Percentiles rank a stretch among this genome's conserved stretches.
phyloP scores from a whole-genome alignment of 495 filamentous ascomycete species.

The Poronia punctata region DNA sequence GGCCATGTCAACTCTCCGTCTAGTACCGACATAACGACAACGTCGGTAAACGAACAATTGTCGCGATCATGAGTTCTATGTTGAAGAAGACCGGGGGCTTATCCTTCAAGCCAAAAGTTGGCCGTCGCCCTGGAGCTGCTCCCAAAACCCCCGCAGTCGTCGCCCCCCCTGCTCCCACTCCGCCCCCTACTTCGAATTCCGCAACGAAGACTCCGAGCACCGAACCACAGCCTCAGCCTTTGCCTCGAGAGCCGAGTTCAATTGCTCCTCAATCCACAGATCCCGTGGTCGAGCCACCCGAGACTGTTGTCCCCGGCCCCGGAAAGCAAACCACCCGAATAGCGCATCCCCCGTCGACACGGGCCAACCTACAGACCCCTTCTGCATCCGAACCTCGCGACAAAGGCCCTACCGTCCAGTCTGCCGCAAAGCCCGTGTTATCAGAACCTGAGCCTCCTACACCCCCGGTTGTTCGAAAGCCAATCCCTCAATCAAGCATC shows the following conservation, averaged over 20 bases:
- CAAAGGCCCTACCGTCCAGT: background rate
- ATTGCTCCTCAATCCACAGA: slow-evolving; percentile 7
- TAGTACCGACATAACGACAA: slow-evolving; percentile 1
- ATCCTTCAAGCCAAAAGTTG: slow-evolving; percentile 37
- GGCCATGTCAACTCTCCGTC: slow-evolving; percentile 2
- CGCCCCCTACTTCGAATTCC: too few species aligned
- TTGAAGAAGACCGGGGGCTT: slow-evolving; percentile 37
- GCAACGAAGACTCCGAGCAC: slow-evolving; percentile 11
- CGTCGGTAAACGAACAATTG: background rate
- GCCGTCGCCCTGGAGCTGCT: slow-evolving; percentile 17
- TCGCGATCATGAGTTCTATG: slow-evolving; percentile 34
- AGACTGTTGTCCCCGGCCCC: background rate
- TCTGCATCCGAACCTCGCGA: background rate
- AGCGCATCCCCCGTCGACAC: background rate
- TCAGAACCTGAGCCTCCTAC: background rate
- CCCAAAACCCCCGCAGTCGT: slow-evolving; percentile 13
- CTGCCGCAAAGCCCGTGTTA: background rate
- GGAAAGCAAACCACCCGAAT: background rate
- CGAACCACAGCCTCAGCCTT: slow-evolving; percentile 12
- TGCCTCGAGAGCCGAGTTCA: slow-evolving; percentile 11
- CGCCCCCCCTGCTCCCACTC: slow-evolving; percentile 6
- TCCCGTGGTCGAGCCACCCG: slow-evolving; percentile 2
- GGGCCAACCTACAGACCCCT: background rate
- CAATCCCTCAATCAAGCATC: slow-evolving; percentile 2
- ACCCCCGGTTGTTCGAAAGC: background rate